Conservation (phyloP, 805 yeast species). For the Metschnikowia koreensis region DNA sequence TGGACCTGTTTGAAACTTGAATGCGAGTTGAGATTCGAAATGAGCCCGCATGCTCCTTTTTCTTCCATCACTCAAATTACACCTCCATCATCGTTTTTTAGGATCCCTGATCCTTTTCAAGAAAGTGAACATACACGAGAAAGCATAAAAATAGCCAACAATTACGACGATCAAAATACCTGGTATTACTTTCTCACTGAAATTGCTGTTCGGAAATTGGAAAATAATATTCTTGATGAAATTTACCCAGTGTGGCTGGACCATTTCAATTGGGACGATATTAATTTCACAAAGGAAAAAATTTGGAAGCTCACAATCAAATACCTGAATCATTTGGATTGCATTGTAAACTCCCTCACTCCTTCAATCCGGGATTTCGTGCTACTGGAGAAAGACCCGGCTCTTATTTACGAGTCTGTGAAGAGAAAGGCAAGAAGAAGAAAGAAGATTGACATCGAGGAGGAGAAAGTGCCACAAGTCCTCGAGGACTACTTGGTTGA, state of each 20-base stretch:
- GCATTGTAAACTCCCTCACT: conserved; percentile 35
- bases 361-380: conserved; percentile 35
- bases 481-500: conserved; percentile 36
- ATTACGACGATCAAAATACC: conserved; percentile 25
- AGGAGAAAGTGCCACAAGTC: conserved; percentile 21
- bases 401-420: conserved; percentile 28
- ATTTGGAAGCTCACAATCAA: conserved; percentile 31
- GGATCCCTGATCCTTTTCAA: conserved; percentile 25
- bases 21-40: conserved; percentile 34
- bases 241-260: conserved; percentile 15
- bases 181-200: conserved; percentile 43
- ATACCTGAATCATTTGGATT: conserved; percentile 37
- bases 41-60: conserved; percentile 32
- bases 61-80: conserved; percentile 31
- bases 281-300: conserved; percentile 19
- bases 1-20: conserved; percentile 40
- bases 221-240: conserved; percentile 36
- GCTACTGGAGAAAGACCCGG: conserved; percentile 30
- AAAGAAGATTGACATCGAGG: conserved; percentile 7
- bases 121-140: conserved; percentile 23
- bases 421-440: conserved; percentile 23
- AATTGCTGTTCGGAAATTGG: conserved; percentile 39
- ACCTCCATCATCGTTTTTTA: conserved; percentile 35
- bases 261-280: conserved; percentile 24
- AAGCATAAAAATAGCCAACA: conserved; percentile 24